Evolutionary conservation across 2,329 filamentous ascomycete genomes (phyloP).

Genomic region (Pseudogymnoascus sp.): DNA sequence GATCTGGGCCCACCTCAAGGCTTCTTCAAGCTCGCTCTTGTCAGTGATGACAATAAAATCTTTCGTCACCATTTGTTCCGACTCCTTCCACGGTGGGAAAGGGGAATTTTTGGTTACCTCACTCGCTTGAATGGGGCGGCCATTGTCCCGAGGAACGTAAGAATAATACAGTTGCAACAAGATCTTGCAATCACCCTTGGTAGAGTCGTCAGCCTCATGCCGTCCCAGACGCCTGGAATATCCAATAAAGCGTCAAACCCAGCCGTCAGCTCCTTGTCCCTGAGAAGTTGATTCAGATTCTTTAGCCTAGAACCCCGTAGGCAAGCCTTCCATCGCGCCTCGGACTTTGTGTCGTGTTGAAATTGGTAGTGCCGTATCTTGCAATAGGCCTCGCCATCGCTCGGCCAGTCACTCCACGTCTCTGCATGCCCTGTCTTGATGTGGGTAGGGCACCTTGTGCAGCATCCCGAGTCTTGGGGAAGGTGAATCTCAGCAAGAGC

Average conservation of each 20-base stretch:
- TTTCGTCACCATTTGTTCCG: slow-evolving; percentile 35
- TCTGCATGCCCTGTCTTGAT: slow-evolving; percentile 50
- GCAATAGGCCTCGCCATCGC: background rate
- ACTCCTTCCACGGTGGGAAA: slow-evolving; percentile 58
- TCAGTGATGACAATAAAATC: slow-evolving; percentile 59
- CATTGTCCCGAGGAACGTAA: slow-evolving; percentile 35
- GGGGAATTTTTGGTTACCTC: slow-evolving; percentile 33
- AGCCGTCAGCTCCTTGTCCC: slow-evolving; percentile 9
- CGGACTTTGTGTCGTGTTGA: background rate
- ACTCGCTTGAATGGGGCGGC: background rate
- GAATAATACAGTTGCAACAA: slow-evolving; percentile 59
- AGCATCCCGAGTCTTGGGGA: slow-evolving; percentile 63
- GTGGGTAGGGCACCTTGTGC: slow-evolving; percentile 73
- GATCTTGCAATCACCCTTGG: slow-evolving; percentile 59
- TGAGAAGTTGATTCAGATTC: background rate
- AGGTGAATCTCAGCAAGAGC: slow-evolving; percentile 64
- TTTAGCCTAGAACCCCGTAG: background rate
- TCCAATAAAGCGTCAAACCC: slow-evolving; percentile 15
- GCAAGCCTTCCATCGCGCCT: background rate
- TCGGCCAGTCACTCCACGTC: too few relatives aligned
- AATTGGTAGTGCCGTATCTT: background rate
- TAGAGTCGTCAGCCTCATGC: slow-evolving; percentile 14
- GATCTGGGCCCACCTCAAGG: slow-evolving; percentile 67
- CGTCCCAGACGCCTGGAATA: slow-evolving; percentile 14
- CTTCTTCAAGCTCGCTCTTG: slow-evolving; percentile 56